Percentiles rank a stretch among this genome's conserved stretches.
These are phyloP conservation scores for Stereum hirsutum DNA, from an alignment of 1,284 basidiomycete species.

Conservation along the genomic window DNA sequence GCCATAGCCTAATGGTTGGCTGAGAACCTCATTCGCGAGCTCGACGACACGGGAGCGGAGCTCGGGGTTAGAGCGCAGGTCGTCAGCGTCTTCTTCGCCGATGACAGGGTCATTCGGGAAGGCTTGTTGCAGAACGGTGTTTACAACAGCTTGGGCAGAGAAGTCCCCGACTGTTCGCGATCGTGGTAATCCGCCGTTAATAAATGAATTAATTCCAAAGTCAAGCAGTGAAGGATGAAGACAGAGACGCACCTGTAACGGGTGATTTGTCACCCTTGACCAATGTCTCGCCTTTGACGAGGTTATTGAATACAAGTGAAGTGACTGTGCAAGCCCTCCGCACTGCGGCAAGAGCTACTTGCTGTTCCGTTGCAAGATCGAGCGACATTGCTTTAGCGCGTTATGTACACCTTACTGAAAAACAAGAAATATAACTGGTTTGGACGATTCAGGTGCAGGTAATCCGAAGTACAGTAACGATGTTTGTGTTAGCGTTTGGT, in stretches of 20 bases:
- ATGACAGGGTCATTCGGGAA: constrained; percentile 89
- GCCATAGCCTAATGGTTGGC: constrained; percentile 38
- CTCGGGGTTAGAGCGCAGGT: constrained; percentile 49
- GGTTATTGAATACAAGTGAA: constrained; percentile 79
- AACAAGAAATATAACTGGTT: no score
- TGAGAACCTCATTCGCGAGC: constrained; percentile 80
- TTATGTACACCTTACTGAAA: no score
- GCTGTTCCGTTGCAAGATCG: constrained; percentile 42
- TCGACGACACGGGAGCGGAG: constrained; percentile 68
- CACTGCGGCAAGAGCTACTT: constrained; percentile 85
- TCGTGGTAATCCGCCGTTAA: neutral
- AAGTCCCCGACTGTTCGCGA: constrained; percentile 72
- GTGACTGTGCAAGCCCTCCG: constrained; percentile 82
- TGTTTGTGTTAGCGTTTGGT: no score
- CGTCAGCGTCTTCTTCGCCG: constrained; percentile 91
- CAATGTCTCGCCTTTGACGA: constrained; percentile 82
- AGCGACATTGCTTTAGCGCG: no score
- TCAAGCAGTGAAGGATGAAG: neutral
- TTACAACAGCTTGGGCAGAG: constrained; percentile 85
- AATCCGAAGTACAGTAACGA: no score
- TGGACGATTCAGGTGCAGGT: no score
- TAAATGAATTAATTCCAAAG: neutral
- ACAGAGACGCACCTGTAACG: constrained; percentile 69
- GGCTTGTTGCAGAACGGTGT: constrained; percentile 61
- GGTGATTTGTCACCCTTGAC: constrained; percentile 94